Conservation (phyloP, 345 rosid genomes). For the Streptanthus diversifolius region DNA sequence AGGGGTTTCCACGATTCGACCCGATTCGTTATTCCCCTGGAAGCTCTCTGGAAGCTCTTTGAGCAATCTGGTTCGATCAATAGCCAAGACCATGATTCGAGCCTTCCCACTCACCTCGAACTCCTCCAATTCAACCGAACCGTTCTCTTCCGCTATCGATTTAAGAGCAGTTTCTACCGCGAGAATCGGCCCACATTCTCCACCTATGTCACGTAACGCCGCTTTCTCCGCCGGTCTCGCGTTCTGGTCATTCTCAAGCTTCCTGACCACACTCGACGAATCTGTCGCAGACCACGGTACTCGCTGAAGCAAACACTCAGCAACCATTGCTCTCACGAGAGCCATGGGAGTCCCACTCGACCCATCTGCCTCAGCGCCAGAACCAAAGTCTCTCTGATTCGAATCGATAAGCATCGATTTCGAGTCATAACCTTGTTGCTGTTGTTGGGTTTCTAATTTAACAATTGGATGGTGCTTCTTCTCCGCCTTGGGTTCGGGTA, state of each 20-base stretch:
- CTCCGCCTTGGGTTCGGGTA: conserved; percentile 50
- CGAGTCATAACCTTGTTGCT: conserved; percentile 11
- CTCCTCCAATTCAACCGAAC: conserved; percentile 78
- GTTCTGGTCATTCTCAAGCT: conserved; percentile 81
- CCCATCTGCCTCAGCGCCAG: conserved; percentile 30
- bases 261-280: conserved; percentile 74
- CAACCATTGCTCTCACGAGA: conserved; percentile 83
- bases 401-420: conserved; percentile 21
- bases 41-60: conserved; percentile 76
- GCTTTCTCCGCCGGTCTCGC: conserved; percentile 65
- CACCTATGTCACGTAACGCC: conserved; percentile 76
- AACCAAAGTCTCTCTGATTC: conserved; percentile 25
- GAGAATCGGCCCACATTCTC: conserved; percentile 70
- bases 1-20: conserved; percentile 24
- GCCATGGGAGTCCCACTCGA: conserved; percentile 58
- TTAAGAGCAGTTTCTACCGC: conserved; percentile 82
- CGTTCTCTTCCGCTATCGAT: conserved; percentile 81
- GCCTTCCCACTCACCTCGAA: conserved; percentile 82
- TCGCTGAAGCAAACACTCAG: conserved; percentile 71
- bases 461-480: conserved; percentile 20
- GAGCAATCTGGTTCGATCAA: conserved; percentile 65
- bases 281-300: conserved; percentile 76
- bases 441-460: conserved; percentile 17
- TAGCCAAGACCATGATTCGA: conserved; percentile 73
- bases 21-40: conserved; percentile 30